Evolutionary conservation across 805 yeast genomes (phyloP).

Genomic region (Kazachstania taianensis): DNA sequence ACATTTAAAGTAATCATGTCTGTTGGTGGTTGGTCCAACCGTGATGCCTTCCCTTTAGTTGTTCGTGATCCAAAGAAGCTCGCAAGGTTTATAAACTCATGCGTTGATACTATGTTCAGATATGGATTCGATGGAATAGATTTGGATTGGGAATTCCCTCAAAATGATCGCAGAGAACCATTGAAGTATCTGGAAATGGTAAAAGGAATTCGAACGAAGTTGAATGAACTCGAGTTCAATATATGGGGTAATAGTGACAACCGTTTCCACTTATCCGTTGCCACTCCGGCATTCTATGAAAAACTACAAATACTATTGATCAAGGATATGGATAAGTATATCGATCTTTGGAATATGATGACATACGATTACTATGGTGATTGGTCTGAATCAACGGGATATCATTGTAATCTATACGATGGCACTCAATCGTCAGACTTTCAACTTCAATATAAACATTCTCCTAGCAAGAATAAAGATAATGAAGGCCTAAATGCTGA

Average conservation of each 20-base stretch:
- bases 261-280: conserved; percentile 50
- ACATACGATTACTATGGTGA: conserved; percentile 79
- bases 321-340: conserved; percentile 42
- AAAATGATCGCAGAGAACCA: conserved; percentile 34
- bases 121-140: conserved; percentile 85
- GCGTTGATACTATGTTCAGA: conserved; percentile 37
- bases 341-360: conserved; percentile 80
- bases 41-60: conserved; percentile 39
- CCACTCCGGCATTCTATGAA: conserved; percentile 59
- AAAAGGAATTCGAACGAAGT: conserved; percentile 29
- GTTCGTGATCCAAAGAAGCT: conserved; percentile 32
- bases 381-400: conserved; percentile 55
- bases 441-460: conserved; percentile 7
- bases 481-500: conserved; percentile 37
- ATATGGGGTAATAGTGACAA: conserved; percentile 11
- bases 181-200: conserved; percentile 36
- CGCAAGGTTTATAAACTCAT: conserved; percentile 39
- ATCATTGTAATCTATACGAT: conserved; percentile 57
- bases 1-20: conserved; percentile 53
- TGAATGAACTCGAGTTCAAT: conserved; percentile 32
- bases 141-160: conserved; percentile 91
- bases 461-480: conserved; percentile 18
- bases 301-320: conserved; percentile 37
- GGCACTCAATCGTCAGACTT: conserved; percentile 9
- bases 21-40: conserved; percentile 71